Base-by-base conservation (phyloP, 2,329 filamentous ascomycete genomes). In the Neurospora crassa region DNA sequence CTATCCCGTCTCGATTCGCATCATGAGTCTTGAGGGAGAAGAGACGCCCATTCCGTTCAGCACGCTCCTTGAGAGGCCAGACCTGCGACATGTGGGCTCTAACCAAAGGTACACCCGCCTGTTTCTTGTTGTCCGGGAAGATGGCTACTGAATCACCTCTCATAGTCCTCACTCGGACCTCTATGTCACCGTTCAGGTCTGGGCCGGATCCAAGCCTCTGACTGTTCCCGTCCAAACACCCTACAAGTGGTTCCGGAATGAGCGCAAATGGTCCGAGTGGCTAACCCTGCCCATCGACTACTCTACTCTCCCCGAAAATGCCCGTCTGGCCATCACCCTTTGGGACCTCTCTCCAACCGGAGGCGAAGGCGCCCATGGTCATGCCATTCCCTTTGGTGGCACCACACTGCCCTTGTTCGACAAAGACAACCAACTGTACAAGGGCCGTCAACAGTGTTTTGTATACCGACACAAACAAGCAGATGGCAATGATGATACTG, bases 371-470 rank as follows among this genome's bases (percentile, higher is more conserved):
- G 88, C 90, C 5, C 86, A 91, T 70, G 90, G 90, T 20, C 93
- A 97, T 81, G 90, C 92, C 16, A 88, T 97, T 20, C 95, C 96
- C 0, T 99, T 98, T 78, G 96, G 95, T 6, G 96, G 96, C 43
- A 98, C 95, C 0, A 98, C 96, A 0, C 86, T 99, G 70, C 85
- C 91, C 1, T 83, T 99, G n/a, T 99, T 98, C 77, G 96, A 98
- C 78, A 88, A 90, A 70, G 93, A 98, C 76, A 96, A 95, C 72
- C 96, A 96, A 75, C 82, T 97, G 68, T 91, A 94, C 76, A 97
- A 96, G 79, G 96, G 96, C 8, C 87, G 94, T 20, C 95, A 98
- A 79, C 97, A 97, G 80, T 98, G 96, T 80, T 86, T 91, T 67
- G 82, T 99, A 1, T 91, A 97, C 82, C 87, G 94, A 70, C 88